Conservation (phyloP, 140 eudicot genomes). For the Anethum foeniculum region DNA sequence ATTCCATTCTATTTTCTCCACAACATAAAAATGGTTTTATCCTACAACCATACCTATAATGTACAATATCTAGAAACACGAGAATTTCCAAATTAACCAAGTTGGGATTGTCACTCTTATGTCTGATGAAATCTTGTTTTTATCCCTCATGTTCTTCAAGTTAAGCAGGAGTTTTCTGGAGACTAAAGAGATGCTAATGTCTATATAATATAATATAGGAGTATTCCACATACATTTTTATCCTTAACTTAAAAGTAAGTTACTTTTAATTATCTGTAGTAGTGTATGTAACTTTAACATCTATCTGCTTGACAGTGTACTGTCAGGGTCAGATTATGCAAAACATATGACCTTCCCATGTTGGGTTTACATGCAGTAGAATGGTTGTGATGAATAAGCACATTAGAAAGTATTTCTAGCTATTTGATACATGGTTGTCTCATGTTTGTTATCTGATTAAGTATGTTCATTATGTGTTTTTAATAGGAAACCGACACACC, state of each 20-base stretch:
- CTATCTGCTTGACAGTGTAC: not conserved
- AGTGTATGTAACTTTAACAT: not conserved
- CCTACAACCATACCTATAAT: not conserved
- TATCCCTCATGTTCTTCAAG: not conserved
- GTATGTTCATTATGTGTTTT: slow-evolving; percentile 9
- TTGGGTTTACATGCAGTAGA: not conserved
- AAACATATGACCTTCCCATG: not conserved
- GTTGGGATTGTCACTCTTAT: not conserved
- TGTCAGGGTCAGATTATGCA: not conserved
- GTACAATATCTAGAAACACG: not conserved
- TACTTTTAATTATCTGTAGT: not conserved
- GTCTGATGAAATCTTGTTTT: not conserved
- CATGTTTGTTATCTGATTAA: not conserved
- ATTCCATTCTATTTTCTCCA: not conserved
- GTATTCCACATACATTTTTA: not conserved
- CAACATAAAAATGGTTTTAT: not conserved
- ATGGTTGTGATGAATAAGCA: not conserved
- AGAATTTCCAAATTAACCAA: not conserved
- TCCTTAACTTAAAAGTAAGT: not conserved
- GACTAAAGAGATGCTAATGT: not conserved
- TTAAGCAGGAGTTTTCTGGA: not conserved
- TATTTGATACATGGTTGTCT: not conserved
- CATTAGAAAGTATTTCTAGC: not conserved
- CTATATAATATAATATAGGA: not conserved
- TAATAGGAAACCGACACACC: slow-evolving; percentile 69